Evolutionary conservation across 495 filamentous ascomycete genomes (phyloP).

Genomic region (Rhypophila decipiens): DNA sequence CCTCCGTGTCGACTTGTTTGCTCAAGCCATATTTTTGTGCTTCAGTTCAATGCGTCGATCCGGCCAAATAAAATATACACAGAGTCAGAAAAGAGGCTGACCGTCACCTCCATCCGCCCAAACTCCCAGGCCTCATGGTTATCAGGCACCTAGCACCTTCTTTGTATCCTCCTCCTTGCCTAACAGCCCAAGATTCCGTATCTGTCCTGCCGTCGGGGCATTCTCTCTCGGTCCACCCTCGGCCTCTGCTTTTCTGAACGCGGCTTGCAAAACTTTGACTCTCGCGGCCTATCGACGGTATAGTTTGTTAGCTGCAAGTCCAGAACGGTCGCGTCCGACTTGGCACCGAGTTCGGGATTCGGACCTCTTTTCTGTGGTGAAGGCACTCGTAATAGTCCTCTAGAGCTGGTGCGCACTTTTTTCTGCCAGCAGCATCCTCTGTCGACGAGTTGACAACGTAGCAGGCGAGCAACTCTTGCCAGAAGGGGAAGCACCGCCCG

Average conservation of each 20-base stretch:
- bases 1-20: too few relatives aligned
- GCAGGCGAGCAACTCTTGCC: slow-evolving; percentile 89
- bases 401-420: slow-evolving; percentile 80
- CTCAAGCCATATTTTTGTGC: too few relatives aligned
- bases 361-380: slow-evolving; percentile 95
- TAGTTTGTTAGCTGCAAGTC: slow-evolving; percentile 4
- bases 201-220: slow-evolving; percentile 62
- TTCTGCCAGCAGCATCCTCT: slow-evolving; percentile 71
- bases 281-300: slow-evolving; percentile 60
- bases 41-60: too few relatives aligned
- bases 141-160: slow-evolving; percentile 44
- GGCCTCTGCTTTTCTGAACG: slow-evolving; percentile 77
- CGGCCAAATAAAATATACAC: not conserved
- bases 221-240: slow-evolving; percentile 71
- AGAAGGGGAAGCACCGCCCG: slow-evolving; percentile 95
- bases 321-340: not conserved
- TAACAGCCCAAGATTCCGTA: slow-evolving; percentile 76
- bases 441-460: slow-evolving; percentile 76
- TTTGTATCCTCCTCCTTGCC: slow-evolving; percentile 76
- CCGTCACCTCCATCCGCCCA: not conserved
- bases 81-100: not conserved
- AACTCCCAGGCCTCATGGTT: not conserved
- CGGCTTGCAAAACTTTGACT: slow-evolving; percentile 70
- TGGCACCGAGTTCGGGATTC: not conserved
- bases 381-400: slow-evolving; percentile 99